These are phyloP conservation scores for Blakeslea trispora DNA, from an alignment of 371 early-diverging fungal species.

Conservation along the genomic window DNA sequence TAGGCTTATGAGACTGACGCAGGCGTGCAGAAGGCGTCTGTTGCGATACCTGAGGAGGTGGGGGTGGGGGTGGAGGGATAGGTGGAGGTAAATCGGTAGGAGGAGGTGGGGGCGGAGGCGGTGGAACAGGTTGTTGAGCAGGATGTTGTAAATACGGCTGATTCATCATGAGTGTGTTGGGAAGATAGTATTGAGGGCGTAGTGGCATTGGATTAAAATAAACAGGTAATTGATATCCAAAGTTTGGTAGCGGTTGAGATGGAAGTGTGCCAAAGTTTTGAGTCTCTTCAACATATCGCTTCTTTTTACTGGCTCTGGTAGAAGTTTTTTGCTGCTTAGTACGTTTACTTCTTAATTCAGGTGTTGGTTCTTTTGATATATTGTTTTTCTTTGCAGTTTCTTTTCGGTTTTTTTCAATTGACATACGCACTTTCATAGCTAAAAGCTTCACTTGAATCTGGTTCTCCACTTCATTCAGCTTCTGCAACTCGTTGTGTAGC, in stretches of 20 bases:
- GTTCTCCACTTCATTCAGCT: background rate
- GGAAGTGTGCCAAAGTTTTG: background rate
- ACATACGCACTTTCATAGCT: slow-evolving; percentile 26
- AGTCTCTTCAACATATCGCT: background rate
- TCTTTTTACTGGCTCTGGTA: background rate
- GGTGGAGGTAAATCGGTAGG: slow-evolving; percentile 11
- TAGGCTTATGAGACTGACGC: background rate
- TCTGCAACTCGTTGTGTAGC: background rate
- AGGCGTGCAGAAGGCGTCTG: background rate
- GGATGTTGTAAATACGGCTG: background rate
- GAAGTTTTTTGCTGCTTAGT: background rate
- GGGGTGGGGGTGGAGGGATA: slow-evolving; percentile 12
- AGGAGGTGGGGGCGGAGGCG: slow-evolving; percentile 17
- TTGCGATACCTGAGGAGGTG: background rate
- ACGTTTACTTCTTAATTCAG: background rate
- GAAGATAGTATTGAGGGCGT: background rate
- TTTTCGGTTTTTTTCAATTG: slow-evolving; percentile 23
- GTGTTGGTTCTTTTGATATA: background rate
- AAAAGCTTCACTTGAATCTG: slow-evolving; percentile 21
- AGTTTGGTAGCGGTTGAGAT: background rate
- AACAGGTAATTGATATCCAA: background rate
- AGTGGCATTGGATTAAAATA: background rate
- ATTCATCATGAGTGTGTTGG: background rate
- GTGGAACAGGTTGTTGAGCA: background rate
- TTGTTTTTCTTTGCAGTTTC: slow-evolving; percentile 1